phyloP scores from a whole-genome alignment of 805 yeast species.

The Cyberlindnera maritima region DNA sequence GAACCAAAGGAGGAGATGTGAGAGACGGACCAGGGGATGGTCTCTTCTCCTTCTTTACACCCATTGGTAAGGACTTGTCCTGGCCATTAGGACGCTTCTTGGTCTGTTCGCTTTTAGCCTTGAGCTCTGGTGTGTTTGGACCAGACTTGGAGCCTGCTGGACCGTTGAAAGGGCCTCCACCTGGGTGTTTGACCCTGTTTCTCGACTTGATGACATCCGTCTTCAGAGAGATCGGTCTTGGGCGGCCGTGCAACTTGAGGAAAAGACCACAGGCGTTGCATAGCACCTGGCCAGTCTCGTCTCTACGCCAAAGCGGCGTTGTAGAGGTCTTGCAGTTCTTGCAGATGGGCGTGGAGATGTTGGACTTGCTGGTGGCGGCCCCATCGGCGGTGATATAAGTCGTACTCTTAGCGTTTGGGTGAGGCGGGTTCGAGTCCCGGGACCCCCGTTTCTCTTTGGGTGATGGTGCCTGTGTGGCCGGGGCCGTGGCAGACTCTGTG shows the following conservation, averaged over 20 bases:
- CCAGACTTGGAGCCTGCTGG: slow-evolving; percentile 14
- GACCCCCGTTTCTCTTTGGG: slow-evolving; percentile 5
- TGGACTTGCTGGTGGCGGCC: slow-evolving; percentile 61
- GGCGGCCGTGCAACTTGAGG: slow-evolving; percentile 85
- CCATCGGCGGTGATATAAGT: slow-evolving; percentile 53
- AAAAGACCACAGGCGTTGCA: slow-evolving; percentile 95
- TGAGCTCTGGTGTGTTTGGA: slow-evolving; percentile 23
- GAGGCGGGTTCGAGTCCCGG: slow-evolving; percentile 17
- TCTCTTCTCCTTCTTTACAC: slow-evolving; percentile 7
- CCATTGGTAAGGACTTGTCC: background rate
- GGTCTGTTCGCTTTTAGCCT: slow-evolving; percentile 16
- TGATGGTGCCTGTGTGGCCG: slow-evolving; percentile 7
- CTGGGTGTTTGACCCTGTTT: slow-evolving; percentile 67
- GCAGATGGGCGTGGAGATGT: slow-evolving; percentile 68
- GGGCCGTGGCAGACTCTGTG: slow-evolving; percentile 5
- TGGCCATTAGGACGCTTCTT: slow-evolving; percentile 13
- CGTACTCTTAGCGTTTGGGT: slow-evolving; percentile 62
- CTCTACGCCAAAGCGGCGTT: slow-evolving; percentile 94
- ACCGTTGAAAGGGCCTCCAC: slow-evolving; percentile 8
- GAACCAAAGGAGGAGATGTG: slow-evolving; percentile 38
- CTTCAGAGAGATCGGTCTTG: slow-evolving; percentile 87
- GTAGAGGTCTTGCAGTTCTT: slow-evolving; percentile 90
- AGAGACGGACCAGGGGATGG: slow-evolving; percentile 12
- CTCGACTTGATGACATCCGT: slow-evolving; percentile 91
- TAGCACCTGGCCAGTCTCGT: slow-evolving; percentile 83